Base-by-base conservation (phyloP, 345 rosid genomes). In the Euphorbia peplus region DNA sequence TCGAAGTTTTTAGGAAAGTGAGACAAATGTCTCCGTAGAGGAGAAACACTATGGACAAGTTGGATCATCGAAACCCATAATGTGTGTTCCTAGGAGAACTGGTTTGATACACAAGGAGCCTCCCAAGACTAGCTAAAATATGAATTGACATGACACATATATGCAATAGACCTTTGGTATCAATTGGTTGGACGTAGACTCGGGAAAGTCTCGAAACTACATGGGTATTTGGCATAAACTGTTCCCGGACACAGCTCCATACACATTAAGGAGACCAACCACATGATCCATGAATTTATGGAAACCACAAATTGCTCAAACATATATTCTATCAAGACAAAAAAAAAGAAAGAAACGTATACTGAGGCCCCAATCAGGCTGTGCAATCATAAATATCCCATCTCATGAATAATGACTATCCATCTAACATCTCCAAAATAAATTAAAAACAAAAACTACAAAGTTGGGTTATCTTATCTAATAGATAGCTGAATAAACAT, bases 401-500 rank as follows among this genome's bases (percentile, higher is more conserved):
- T 8, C 46, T 57, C 54, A 30, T 44, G 30, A 68, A 57, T 42
- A 22, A 61, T 1, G 30, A 60, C 41, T n/a, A 35, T 37, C 21
- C 50, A 46, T 59, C 68, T 26, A 44, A 28, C 0, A 41, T 11
- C 62, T 30, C n/a, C 41, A 44, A 14, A 18, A 57, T 7, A 19
- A 59, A 47, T 44, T 3, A 42, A 18, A 57, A 15, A 21, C 47
- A 30, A 58, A 7, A 56, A 15, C 15, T n/a, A 51, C 44, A 39
- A 63, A 51, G 42, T 44, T 54, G 30, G 62, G 48, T 30, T 39
- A 19, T 54, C 63, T 21, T 22, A 28, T 42, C 56, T 22, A 22
- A 37, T 52, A 21, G 8, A 70, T 54, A 29, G 69, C 58, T 47
- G 26, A n/a, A 35, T 53, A 63, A 64, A 52, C 44, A 61, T 46